Percentiles rank a stretch among this genome's conserved stretches.
Evolutionary conservation across 495 filamentous ascomycete species (phyloP).

Genomic region (Tuber magnatum): DNA sequence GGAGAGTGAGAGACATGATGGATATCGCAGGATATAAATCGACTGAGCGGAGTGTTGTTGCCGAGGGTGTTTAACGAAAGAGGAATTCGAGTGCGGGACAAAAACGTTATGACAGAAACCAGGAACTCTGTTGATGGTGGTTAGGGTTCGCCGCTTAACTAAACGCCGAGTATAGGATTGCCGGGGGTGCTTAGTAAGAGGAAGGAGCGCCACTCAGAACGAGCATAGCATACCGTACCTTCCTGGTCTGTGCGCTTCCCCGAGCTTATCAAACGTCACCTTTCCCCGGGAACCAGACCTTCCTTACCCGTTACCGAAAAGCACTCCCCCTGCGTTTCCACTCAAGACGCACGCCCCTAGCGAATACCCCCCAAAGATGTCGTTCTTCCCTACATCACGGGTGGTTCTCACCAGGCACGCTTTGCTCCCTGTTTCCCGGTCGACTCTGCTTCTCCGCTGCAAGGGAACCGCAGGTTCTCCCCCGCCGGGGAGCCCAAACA

Average conservation of each 20-base stretch:
- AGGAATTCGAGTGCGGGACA: conserved; percentile 28
- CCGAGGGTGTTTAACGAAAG: not conserved
- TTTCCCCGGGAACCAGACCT: not conserved
- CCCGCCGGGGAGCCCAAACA: conserved; percentile 11
- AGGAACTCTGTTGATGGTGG: conserved; percentile 40
- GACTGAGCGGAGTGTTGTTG: conserved; percentile 21
- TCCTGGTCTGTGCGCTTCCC: not conserved
- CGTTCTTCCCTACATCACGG: conserved; percentile 20
- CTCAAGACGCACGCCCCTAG: not conserved
- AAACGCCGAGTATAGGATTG: not conserved
- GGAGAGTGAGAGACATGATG: conserved; percentile 85
- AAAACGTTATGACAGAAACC: conserved; percentile 41
- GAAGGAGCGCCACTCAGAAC: not conserved
- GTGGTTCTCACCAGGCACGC: conserved; percentile 24
- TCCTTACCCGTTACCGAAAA: not conserved
- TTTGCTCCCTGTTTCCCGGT: conserved; percentile 2
- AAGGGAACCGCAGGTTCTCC: conserved; percentile 9
- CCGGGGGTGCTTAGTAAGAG: not conserved
- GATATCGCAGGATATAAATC: conserved; percentile 39
- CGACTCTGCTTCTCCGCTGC: conserved; percentile 9
- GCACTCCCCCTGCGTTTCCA: not conserved
- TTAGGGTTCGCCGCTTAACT: not conserved
- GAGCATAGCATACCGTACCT: not conserved
- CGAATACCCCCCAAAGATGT: conserved; percentile 16
- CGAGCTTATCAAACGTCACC: not conserved